These are phyloP conservation scores for Aspergillus brunneoviolaceus DNA, from an alignment of 2,329 filamentous ascomycete species.

Conservation along the genomic window DNA sequence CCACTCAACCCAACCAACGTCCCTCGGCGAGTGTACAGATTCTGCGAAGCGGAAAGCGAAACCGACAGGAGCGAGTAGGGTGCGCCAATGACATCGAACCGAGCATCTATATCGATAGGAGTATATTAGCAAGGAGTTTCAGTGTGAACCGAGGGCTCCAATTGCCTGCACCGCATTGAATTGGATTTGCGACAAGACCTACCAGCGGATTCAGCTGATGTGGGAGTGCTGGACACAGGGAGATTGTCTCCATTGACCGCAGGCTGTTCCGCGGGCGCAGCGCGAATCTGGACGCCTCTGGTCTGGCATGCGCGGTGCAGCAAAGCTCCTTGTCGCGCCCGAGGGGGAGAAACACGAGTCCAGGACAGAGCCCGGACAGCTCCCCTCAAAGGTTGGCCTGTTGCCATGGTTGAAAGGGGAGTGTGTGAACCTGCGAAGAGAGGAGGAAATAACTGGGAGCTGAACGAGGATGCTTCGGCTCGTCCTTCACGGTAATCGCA, in stretches of 20 bases:
- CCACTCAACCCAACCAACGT: constrained; percentile 88
- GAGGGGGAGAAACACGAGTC: constrained; percentile 31
- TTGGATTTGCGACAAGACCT: constrained; percentile 10
- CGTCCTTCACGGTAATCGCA: constrained; percentile 18
- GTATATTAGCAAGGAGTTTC: constrained; percentile 15
- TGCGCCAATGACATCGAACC: constrained; percentile 88
- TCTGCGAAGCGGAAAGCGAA: constrained; percentile 87
- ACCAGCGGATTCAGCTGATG: constrained; percentile 45
- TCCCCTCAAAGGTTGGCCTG: constrained; percentile 39
- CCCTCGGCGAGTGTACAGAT: constrained; percentile 86
- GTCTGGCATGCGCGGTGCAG: constrained; percentile 27
- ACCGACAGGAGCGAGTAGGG: constrained; percentile 94
- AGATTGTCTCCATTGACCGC: constrained; percentile 39
- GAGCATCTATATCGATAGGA: constrained; percentile 65
- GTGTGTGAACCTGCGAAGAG: constrained; percentile 12
- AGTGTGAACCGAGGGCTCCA: background rate
- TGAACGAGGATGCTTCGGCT: constrained; percentile 9
- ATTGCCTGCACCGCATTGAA: background rate
- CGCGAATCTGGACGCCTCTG: constrained; percentile 46
- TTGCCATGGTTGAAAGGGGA: constrained; percentile 23
- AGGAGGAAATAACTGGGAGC: constrained; percentile 7
- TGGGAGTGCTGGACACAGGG: constrained; percentile 38
- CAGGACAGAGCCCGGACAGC: constrained; percentile 36
- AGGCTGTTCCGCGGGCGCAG: constrained; percentile 41
- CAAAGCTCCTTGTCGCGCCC: constrained; percentile 21